Evolutionary conservation across 139 green algal species (phyloP).

Genomic region (Closterium sp.): DNA sequence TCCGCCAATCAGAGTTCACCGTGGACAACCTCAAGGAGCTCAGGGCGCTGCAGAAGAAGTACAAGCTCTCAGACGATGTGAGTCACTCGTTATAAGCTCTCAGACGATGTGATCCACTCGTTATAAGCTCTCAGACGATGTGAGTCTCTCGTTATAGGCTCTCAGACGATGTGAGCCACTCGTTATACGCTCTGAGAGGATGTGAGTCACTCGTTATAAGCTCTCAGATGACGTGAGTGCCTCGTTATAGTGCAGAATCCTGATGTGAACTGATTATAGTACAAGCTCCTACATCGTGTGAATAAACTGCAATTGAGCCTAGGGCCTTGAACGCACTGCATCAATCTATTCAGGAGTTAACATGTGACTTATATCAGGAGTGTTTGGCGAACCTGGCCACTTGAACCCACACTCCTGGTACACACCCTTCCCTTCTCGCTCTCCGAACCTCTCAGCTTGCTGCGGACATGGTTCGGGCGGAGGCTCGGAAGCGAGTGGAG

Average conservation of each 20-base stretch:
- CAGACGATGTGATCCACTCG: slow-evolving; percentile 67
- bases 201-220: too few species aligned
- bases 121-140: slow-evolving; percentile 75
- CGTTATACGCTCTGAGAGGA: too few species aligned
- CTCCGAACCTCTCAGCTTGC: slow-evolving; percentile 51
- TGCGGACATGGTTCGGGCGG: slow-evolving; percentile 64
- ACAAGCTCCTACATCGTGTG: too few species aligned
- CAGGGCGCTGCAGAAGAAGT: slow-evolving; percentile 63
- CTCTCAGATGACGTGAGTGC: too few species aligned
- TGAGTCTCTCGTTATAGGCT: slow-evolving; percentile 52
- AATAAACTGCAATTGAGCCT: too few species aligned
- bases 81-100: slow-evolving; percentile 53
- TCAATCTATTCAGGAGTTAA: too few species aligned
- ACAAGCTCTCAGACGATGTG: slow-evolving; percentile 81
- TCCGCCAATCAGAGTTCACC: slow-evolving; percentile 14
- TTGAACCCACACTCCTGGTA: too few species aligned
- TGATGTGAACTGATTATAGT: too few species aligned
- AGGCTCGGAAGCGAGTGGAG: slow-evolving; percentile 67
- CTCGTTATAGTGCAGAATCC: too few species aligned
- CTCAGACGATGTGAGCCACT: slow-evolving; percentile 69
- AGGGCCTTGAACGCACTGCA: too few species aligned
- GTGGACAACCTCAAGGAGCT: slow-evolving; percentile 55
- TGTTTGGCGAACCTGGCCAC: too few species aligned
- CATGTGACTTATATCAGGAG: too few species aligned
- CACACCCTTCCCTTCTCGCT: neutral